Evolutionary conservation across 75 land plant genomes (phyloP), one percentile per base, ranked within the genome.

Genomic region (Picea sitchensis): DNA sequence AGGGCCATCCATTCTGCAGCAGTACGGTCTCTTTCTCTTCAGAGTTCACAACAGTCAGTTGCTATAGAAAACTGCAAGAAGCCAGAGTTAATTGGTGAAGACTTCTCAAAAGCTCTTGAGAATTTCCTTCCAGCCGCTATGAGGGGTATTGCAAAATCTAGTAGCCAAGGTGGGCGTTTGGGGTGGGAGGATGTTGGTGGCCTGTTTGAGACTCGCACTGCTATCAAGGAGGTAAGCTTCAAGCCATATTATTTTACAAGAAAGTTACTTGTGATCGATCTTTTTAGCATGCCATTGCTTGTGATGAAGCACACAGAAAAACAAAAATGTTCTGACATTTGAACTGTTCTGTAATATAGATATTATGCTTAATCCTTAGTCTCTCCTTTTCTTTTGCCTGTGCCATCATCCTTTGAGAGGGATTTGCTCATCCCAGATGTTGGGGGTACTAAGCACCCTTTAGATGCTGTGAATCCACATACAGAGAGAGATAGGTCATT

Each of bases 111-210:
- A 67, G 99, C 98, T 73, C 91, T 95, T 89, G 82, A 91, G 38
- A 88, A 91, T 17, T 95, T 97, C 78, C 83, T 88, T 47, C 99
- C 99, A 65, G 90, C 89, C 59, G 88, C 99, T 32, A 95, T 95
- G 94, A 91, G 90, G 61, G 98, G 90, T 44, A 85, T 97, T 69
- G 87, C 84, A 51, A 96, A 95, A 84, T 67, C 88, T 56, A 79
- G 91, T 83, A 44, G 73, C 61, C 87, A 90, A 71, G 90, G 80
- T 83, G 90, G 88, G 71, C 88, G 86, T 20, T 61, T 86, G 78
- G 98, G 98, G 5, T 97, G 99, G 99, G 94, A 95, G 31, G 96
- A 97, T 84, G 91, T 97, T 81, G 99, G 99, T 82, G 99, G 99
- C 56, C 89, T 97, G 75, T 68, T 18, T 82, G 92, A 91, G 30